A percentile compares a stretch with the other conserved stretches of the same genome.
phyloP scores from a whole-genome alignment of 768 basidiomycete genomes.

The Naganishia vaughanmartiniae region DNA sequence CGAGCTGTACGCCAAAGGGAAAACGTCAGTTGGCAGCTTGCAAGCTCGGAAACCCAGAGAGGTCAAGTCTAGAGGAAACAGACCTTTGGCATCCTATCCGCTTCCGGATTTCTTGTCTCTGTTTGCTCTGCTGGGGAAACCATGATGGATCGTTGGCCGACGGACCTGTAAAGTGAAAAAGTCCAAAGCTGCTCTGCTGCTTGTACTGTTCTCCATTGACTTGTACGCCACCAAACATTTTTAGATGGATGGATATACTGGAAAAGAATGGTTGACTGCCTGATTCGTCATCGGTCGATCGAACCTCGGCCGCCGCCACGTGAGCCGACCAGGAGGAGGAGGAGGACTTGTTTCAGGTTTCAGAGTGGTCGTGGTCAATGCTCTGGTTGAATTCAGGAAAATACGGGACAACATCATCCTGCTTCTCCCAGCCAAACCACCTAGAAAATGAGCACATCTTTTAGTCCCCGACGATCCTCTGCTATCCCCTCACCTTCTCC shows the following conservation, averaged over 20 bases:
- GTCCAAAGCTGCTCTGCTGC: neutral
- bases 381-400: no score
- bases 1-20: neutral
- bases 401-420: no score
- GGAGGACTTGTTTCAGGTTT: neutral
- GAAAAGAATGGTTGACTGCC: neutral
- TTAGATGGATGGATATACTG: neutral
- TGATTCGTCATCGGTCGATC: slow-evolving; percentile 12
- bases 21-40: neutral
- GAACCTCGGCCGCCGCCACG: neutral
- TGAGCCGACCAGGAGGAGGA: neutral
- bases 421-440: no score
- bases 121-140: slow-evolving; percentile 2
- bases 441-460: slow-evolving; percentile 10
- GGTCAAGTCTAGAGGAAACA: no score
- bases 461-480: neutral
- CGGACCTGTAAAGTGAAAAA: no score
- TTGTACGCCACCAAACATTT: no score
- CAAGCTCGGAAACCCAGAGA: no score
- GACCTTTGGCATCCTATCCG: slow-evolving; percentile 22
- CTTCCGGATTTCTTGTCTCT: slow-evolving; percentile 9
- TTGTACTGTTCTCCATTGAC: no score
- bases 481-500: neutral
- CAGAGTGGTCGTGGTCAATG: neutral
- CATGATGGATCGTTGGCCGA: neutral